Conservation (phyloP, 2,329 filamentous ascomycete genomes). For the Colletotrichum filicis region DNA sequence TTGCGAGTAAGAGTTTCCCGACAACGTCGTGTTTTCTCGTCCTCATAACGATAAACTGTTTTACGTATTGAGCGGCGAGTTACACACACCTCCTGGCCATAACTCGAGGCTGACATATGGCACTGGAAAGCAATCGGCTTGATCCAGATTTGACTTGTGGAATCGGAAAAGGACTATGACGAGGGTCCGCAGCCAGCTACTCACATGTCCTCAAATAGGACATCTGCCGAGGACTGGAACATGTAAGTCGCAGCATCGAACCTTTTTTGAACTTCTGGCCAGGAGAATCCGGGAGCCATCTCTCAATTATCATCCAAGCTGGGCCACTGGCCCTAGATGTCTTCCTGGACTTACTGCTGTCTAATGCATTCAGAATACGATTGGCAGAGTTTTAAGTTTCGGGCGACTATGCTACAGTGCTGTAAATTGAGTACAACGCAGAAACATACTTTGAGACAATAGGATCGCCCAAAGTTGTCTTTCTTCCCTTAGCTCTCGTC, state of each 20-base stretch:
- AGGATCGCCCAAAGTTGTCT: not conserved
- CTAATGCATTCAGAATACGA: no score
- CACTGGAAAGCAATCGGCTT: not conserved
- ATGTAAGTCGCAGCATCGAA: no score
- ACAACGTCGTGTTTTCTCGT: not conserved
- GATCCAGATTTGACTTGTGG: not conserved
- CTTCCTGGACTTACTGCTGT: no score
- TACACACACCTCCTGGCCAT: not conserved
- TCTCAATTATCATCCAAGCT: no score
- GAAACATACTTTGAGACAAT: not conserved
- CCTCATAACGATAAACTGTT: not conserved
- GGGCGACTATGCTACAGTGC: not conserved
- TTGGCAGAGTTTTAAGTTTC: not conserved
- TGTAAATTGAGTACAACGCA: not conserved
- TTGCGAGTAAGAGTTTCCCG: not conserved
- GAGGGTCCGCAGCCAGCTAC: no score
- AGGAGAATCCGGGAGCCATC: no score
- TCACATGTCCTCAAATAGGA: no score
- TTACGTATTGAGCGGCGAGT: not conserved
- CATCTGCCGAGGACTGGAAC: no score
- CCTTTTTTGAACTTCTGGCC: no score
- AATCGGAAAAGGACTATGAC: no score
- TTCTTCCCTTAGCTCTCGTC: no score
- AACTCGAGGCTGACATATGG: not conserved
- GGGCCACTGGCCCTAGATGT: no score